These are phyloP conservation scores for Tetrahymena elliotti DNA, from an alignment of 73 alveolate genomes.

Conservation along the genomic window DNA sequence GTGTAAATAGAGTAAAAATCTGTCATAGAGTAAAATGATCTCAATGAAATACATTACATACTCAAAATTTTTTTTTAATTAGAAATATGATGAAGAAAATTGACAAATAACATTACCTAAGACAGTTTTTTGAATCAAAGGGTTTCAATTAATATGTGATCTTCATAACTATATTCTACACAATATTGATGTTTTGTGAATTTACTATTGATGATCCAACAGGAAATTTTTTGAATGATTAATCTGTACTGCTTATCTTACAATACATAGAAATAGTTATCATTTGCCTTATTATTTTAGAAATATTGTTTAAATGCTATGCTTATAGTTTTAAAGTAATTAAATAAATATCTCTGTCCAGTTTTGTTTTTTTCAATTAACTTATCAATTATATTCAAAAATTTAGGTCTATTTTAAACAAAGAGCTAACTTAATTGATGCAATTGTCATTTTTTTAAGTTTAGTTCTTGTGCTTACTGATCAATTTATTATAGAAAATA, in stretches of 20 bases:
- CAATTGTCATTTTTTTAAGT: constrained; percentile 7
- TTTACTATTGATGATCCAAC: background rate
- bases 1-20: background rate
- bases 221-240: background rate
- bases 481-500: background rate
- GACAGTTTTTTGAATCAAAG: background rate
- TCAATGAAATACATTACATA: background rate
- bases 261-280: background rate
- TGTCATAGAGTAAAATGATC: background rate
- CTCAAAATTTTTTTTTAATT: background rate
- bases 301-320: background rate
- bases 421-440: background rate
- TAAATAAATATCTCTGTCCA: background rate
- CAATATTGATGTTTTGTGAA: background rate
- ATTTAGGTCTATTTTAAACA: constrained; percentile 5
- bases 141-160: background rate
- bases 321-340: background rate
- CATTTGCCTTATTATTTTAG: background rate
- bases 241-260: background rate
- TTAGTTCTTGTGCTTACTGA: constrained; percentile 4
- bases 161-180: background rate
- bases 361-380: background rate
- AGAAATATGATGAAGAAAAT: background rate
- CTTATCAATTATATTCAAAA: background rate
- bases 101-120: background rate